These are phyloP conservation scores for Globisporangium iwayamae DNA, from an alignment of 352 stramenopile species.

Conservation along the genomic window DNA sequence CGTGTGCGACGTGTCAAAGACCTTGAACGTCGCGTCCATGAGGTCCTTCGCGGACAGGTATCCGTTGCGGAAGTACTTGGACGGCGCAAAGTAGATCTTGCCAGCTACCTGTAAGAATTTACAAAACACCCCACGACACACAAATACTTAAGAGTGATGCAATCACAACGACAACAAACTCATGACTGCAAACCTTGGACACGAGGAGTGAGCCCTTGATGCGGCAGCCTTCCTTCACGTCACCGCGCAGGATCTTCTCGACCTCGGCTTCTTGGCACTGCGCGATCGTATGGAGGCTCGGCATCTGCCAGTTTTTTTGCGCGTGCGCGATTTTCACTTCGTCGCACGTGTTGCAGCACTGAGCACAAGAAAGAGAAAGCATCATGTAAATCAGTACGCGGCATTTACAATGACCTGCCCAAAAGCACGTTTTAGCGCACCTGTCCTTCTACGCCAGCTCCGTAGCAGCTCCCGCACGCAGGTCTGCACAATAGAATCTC, in stretches of 20 bases:
- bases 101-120: constrained; percentile 45
- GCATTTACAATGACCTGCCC: neutral
- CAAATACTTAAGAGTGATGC: neutral
- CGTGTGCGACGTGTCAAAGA: constrained; percentile 76
- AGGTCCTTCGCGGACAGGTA: constrained; percentile 67
- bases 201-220: constrained; percentile 73
- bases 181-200: constrained; percentile 46
- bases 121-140: constrained; percentile 8
- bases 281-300: constrained; percentile 68
- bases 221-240: constrained; percentile 74
- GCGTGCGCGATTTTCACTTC: constrained; percentile 61
- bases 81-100: constrained; percentile 79
- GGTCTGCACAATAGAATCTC: constrained; percentile 25
- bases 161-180: neutral
- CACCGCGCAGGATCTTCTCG: constrained; percentile 68
- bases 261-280: constrained; percentile 80
- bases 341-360: constrained; percentile 73
- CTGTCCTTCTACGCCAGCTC: constrained; percentile 54
- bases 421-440: constrained; percentile 16
- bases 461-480: constrained; percentile 74
- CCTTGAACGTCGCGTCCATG: constrained; percentile 63
- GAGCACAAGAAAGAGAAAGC: neutral
- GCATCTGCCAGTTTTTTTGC: constrained; percentile 71
- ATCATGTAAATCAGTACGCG: neutral
- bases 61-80: constrained; percentile 77